Percentiles rank a stretch among this genome's conserved stretches.
phyloP scores from a whole-genome alignment of 176 grass and related monocot species.

The Oryza nivara region DNA sequence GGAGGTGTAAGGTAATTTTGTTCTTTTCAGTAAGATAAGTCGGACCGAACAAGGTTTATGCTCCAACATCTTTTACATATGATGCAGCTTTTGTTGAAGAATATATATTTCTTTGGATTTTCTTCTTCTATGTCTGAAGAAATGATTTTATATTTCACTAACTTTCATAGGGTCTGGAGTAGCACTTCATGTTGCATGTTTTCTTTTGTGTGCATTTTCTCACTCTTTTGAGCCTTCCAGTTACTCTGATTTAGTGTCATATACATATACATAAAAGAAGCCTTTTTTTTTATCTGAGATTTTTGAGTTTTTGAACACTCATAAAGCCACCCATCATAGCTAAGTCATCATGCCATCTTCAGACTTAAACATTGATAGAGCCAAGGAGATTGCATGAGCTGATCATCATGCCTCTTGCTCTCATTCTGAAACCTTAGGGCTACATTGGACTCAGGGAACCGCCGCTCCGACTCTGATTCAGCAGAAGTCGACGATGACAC shows the following conservation, averaged over 20 bases:
- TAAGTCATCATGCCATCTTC: constrained; percentile 57
- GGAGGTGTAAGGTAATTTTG: constrained; percentile 26
- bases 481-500: constrained; percentile 55
- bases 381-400: constrained; percentile 64
- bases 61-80: constrained; percentile 18
- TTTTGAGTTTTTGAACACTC: constrained; percentile 14
- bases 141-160: background rate
- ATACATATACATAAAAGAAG: constrained; percentile 44
- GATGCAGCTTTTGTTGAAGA: background rate
- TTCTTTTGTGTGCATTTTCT: background rate
- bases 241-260: constrained; percentile 32
- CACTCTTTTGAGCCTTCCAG: constrained; percentile 8
- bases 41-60: constrained; percentile 17
- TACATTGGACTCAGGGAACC: constrained; percentile 33
- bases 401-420: constrained; percentile 62
- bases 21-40: constrained; percentile 12
- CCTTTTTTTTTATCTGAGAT: constrained; percentile 9
- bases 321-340: constrained; percentile 20
- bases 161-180: background rate
- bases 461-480: constrained; percentile 41
- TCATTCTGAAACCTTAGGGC: constrained; percentile 58
- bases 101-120: constrained; percentile 17
- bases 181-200: background rate
- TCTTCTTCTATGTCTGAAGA: background rate
- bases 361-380: constrained; percentile 69